Conservation (phyloP, 2,329 filamentous ascomycete species). For the Nothophoma quercina region DNA sequence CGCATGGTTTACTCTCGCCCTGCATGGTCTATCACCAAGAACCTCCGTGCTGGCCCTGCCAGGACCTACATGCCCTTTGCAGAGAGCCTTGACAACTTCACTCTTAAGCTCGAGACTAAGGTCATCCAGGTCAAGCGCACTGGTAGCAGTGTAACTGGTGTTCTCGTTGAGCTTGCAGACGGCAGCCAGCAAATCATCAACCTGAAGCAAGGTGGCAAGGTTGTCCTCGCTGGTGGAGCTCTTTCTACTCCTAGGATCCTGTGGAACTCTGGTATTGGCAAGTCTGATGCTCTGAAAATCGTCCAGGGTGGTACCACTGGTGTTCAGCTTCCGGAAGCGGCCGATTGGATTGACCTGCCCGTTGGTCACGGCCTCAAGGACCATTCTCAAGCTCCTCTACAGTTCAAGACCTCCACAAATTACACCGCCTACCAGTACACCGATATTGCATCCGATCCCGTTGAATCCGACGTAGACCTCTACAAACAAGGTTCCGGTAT, state of each 20-base stretch:
- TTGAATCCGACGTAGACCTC: conserved; percentile 10
- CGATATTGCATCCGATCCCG: conserved; percentile 7
- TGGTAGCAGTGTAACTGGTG: conserved; percentile 27
- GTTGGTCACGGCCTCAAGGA: conserved; percentile 41
- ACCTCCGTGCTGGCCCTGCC: conserved; percentile 30
- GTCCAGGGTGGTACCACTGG: conserved; percentile 24
- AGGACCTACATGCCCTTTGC: conserved; percentile 32
- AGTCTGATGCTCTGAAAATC: conserved; percentile 30
- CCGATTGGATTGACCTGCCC: conserved; percentile 35
- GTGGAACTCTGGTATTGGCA: conserved; percentile 39
- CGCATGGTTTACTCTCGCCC: conserved; percentile 27
- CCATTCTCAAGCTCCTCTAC: conserved; percentile 25
- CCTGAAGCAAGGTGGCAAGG: conserved; percentile 57
- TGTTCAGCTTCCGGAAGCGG: conserved; percentile 26
- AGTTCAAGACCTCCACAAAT: conserved; percentile 23
- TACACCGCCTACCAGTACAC: conserved; percentile 53
- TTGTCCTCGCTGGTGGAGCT: conserved; percentile 62
- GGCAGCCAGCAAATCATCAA: conserved; percentile 70
- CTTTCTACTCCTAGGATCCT: conserved; percentile 55
- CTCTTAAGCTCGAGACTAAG: conserved; percentile 32
- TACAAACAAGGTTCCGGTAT: conserved; percentile 15
- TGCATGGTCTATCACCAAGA: conserved; percentile 23
- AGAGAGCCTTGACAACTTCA: conserved; percentile 28
- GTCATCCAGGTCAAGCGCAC: conserved; percentile 30
- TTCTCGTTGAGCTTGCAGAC: conserved; percentile 42